Evolutionary conservation across 2,329 filamentous ascomycete species (phyloP), one percentile per base, ranked within the genome.

Genomic region (Xylariaceae sp.): DNA sequence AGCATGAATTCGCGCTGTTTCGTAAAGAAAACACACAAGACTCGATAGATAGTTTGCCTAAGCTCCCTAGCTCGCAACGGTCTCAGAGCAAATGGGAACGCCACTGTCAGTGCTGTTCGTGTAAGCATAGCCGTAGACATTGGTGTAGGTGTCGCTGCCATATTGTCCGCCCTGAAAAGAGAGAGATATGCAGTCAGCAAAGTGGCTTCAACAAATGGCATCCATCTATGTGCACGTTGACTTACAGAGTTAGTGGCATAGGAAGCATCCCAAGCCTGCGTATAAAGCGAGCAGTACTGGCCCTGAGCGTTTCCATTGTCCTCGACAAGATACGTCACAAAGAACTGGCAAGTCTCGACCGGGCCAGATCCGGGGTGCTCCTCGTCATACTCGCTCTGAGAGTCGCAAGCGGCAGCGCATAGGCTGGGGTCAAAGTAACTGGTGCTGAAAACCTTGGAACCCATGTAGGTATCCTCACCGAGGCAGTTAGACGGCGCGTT

Each of bases 241-340:
- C 57, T 56, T 40, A 60, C 57, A 17, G 47, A 37, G 41, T 59
- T 56, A 20, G 55, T 59, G 27, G 56, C 57, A 36, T 57, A 60
- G 14, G 45, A 48, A 6, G 48, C 32, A 23, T 60, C 53, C 54
- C 61, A 65, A 39, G 55, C 42, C 38, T 58, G 54, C n/a, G 56
- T 64, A 55, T 68, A 71, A 37, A 71, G 45, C 23, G 25, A 29
- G 25, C 33, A 42, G 47, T 61, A 53, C 21, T 57, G 50, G 11
- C 51, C 54, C 36, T 56, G 51, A 4, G 64, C 62, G 4, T 60
- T 60, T 33, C 64, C 60, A 29, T 61, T 64, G 37, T 47, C 52
- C 17, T 51, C 52, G 17, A 66, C 55, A 33, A 53, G 44, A 6
- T 48, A 44, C 1, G 65, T 65, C 23, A 59, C 61, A 14, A 45